Evolutionary conservation across 805 yeast species (phyloP).

Genomic region (Isabelozyma rhagii): DNA sequence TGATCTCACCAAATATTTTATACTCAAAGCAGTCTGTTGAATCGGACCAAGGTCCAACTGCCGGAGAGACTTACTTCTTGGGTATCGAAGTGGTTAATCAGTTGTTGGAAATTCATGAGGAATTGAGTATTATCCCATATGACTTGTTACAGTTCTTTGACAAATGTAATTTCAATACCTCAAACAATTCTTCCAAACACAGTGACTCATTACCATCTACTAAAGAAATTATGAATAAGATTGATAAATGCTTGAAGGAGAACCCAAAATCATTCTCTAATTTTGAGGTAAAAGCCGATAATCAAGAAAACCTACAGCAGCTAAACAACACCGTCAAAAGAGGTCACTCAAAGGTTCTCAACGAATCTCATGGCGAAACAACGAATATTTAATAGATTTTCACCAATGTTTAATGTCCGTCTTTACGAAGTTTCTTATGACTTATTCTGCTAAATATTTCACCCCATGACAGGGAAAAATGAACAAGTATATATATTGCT

Average conservation of each 20-base stretch:
- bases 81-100: slow-evolving; percentile 89
- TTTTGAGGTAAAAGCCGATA: slow-evolving; percentile 6
- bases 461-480: too few species aligned
- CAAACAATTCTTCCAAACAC: slow-evolving; percentile 5
- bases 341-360: slow-evolving; percentile 24
- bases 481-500: not conserved
- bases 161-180: slow-evolving; percentile 37
- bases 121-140: slow-evolving; percentile 71
- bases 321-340: slow-evolving; percentile 26
- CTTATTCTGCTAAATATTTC: too few species aligned
- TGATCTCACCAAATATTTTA: slow-evolving; percentile 87
- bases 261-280: slow-evolving; percentile 25
- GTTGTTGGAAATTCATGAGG: slow-evolving; percentile 77
- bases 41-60: slow-evolving; percentile 18
- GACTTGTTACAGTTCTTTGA: slow-evolving; percentile 54
- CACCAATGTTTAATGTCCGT: too few species aligned
- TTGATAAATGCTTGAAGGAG: slow-evolving; percentile 31
- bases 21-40: slow-evolving; percentile 48
- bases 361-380: slow-evolving; percentile 32
- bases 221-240: slow-evolving; percentile 33
- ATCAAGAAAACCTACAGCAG: slow-evolving; percentile 1
- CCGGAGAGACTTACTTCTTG: slow-evolving; percentile 73
- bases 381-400: slow-evolving; percentile 7
- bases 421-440: not conserved
- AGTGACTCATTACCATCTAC: slow-evolving; percentile 17